Conservation (phyloP, 495 filamentous ascomycete species). For the Staphylotrichum tortipilum region DNA sequence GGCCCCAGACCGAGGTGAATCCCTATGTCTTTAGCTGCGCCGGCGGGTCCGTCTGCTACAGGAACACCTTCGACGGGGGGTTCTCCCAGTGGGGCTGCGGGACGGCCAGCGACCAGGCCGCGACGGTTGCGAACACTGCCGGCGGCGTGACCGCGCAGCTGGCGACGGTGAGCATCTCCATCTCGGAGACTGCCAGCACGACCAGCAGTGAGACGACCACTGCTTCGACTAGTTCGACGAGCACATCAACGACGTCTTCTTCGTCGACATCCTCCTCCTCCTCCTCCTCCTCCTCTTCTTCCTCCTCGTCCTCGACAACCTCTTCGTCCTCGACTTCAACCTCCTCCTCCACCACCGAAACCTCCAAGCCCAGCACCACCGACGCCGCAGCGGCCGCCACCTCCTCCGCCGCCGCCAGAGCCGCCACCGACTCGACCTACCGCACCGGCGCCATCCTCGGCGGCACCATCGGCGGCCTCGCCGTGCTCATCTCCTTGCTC, state of each 20-base stretch:
- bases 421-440: constrained; percentile 12
- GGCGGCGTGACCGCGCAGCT: constrained; percentile 25
- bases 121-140: constrained; percentile 34
- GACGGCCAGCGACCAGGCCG: constrained; percentile 34
- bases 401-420: constrained; percentile 4
- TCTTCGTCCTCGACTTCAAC: background rate
- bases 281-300: constrained; percentile 12
- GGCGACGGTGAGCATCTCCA: constrained; percentile 21
- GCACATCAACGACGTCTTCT: constrained; percentile 3
- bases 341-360: constrained; percentile 17
- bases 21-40: constrained; percentile 42
- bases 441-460: constrained; percentile 38
- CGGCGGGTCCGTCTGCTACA: constrained; percentile 37
- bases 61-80: constrained; percentile 40
- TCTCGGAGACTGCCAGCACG: constrained; percentile 24
- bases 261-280: background rate
- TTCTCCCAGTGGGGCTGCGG: constrained; percentile 43
- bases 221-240: constrained; percentile 7
- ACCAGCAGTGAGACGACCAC: constrained; percentile 13
- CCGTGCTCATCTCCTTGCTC: constrained; percentile 4
- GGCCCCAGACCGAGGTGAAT: constrained; percentile 39
- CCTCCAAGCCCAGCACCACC: no score
- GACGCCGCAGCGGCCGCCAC: constrained; percentile 7
- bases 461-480: constrained; percentile 24
- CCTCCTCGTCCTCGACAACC: constrained; percentile 4